Evolutionary conservation across 2,329 filamentous ascomycete genomes (phyloP).

Genomic region (Claviceps sp.): DNA sequence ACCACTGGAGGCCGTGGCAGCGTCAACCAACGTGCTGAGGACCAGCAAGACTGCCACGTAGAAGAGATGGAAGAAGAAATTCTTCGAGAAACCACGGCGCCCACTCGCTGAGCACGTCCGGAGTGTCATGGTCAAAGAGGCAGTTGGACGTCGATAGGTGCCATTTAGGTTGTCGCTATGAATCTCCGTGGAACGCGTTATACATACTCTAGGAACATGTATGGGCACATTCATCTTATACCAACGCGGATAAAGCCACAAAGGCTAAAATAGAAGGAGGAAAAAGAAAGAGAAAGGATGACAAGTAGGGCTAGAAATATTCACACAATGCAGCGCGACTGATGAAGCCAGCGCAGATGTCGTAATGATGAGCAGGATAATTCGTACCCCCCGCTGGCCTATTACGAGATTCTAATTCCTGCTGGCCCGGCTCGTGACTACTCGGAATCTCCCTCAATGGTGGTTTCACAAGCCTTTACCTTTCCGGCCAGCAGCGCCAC

Average conservation of each 20-base stretch:
- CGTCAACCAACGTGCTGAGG: slow-evolving; percentile 1
- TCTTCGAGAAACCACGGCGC: not conserved
- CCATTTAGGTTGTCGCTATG: no score
- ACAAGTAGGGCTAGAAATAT: no score
- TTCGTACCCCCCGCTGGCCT: not conserved
- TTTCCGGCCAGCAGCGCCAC: no score
- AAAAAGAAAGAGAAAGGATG: no score
- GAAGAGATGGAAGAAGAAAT: slow-evolving; percentile 6
- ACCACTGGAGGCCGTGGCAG: slow-evolving; percentile 6
- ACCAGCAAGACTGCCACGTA: not conserved
- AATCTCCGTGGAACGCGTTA: no score
- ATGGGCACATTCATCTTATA: no score
- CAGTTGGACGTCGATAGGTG: not conserved
- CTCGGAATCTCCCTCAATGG: not conserved
- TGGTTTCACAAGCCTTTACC: no score
- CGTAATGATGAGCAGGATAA: not conserved
- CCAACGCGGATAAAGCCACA: no score
- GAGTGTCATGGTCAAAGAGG: not conserved
- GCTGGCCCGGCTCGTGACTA: not conserved
- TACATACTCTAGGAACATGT: no score
- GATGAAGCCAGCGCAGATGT: no score
- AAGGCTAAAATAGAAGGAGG: no score
- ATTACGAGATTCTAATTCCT: not conserved
- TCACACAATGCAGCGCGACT: no score
- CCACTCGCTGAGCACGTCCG: not conserved